Evolutionary conservation across 371 early-diverging fungal species (phyloP).

Genomic region (Dichotomocladium elegans): DNA sequence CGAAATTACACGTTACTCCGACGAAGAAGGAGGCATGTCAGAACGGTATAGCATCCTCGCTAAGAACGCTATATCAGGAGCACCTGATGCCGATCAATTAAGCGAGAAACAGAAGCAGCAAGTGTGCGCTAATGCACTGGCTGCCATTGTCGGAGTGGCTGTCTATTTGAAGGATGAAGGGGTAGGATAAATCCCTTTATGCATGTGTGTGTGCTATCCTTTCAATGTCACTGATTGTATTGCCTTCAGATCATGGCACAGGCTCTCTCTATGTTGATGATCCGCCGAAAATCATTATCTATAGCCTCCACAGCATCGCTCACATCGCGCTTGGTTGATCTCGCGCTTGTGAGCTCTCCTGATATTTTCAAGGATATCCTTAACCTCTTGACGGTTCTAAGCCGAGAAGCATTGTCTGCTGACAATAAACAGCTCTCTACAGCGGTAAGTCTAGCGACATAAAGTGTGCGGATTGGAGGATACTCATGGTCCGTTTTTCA

Average conservation of each 20-base stretch:
- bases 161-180: conserved; percentile 59
- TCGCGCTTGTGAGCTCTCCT: conserved; percentile 55
- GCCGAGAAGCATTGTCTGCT: conserved; percentile 41
- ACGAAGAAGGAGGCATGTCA: conserved; percentile 6
- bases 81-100: conserved; percentile 26
- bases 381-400: conserved; percentile 44
- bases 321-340: conserved; percentile 52
- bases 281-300: conserved; percentile 52
- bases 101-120: conserved; percentile 30
- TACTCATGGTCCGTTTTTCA: conserved; percentile 5
- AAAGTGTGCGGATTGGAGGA: conserved; percentile 19
- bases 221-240: not conserved
- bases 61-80: conserved; percentile 30
- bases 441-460: conserved; percentile 24
- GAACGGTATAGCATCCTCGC: conserved; percentile 8
- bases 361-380: conserved; percentile 53
- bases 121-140: conserved; percentile 9
- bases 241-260: conserved; percentile 50
- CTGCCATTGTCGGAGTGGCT: conserved; percentile 65
- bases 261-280: conserved; percentile 58
- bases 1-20: conserved; percentile 47
- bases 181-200: no score
- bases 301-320: conserved; percentile 46
- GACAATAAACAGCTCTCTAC: conserved; percentile 49
- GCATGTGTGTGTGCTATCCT: not conserved